Percentiles rank a stretch among this genome's conserved stretches.
Conservation (phyloP, 192 early-diverging fungal species). For the Rhizophagus sp. region DNA sequence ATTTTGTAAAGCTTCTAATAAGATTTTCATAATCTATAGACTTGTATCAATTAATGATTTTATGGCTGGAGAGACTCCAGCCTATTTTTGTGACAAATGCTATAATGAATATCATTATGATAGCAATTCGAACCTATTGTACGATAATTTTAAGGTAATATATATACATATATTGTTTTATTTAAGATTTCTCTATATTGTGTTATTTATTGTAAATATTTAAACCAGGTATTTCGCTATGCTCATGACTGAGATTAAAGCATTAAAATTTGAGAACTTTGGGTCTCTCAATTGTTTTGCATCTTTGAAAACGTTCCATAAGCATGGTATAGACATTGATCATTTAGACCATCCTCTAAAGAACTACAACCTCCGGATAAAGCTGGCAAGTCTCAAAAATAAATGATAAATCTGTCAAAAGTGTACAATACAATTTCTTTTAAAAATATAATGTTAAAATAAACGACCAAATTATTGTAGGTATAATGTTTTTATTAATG, state of each 20-base stretch:
- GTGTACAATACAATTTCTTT: no score
- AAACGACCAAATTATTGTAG: no score
- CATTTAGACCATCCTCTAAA: no score
- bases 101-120: conserved; percentile 73
- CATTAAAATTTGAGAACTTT: no score
- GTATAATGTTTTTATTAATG: no score
- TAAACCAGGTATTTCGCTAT: neutral
- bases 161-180: neutral
- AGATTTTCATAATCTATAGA: conserved; percentile 20
- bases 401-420: no score
- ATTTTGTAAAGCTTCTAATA: neutral
- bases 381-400: no score
- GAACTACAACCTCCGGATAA: no score
- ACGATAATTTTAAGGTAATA: conserved; percentile 47
- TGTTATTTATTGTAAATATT: neutral
- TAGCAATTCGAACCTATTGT: conserved; percentile 50
- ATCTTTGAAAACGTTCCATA: no score
- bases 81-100: conserved; percentile 72
- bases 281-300: no score
- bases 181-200: neutral
- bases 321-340: no score
- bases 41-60: conserved; percentile 69
- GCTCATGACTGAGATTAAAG: neutral
- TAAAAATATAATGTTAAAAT: no score
- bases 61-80: conserved; percentile 65